Percentiles rank a stretch among this genome's conserved stretches.
These are phyloP conservation scores for Gossypium arboreum DNA, from an alignment of 345 rosid genomes.

Conservation along the genomic window DNA sequence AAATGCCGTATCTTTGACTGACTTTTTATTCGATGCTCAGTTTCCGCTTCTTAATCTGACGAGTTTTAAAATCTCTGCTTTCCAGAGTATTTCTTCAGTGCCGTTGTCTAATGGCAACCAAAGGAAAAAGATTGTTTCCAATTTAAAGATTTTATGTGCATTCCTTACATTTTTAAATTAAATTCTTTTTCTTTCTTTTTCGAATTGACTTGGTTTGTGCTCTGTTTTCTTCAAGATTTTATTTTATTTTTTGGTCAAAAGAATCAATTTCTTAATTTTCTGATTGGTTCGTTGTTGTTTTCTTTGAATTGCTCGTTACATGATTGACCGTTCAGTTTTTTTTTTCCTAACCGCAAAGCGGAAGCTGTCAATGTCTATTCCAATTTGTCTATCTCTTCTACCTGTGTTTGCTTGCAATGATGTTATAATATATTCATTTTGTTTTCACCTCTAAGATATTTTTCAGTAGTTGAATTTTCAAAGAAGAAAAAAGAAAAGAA, in stretches of 20 bases:
- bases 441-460: neutral
- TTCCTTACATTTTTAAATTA: neutral
- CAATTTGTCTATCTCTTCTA: neutral
- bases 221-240: neutral
- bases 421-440: neutral
- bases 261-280: neutral
- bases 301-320: neutral
- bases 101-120: too few relatives aligned
- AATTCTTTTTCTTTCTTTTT: neutral
- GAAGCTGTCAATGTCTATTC: neutral
- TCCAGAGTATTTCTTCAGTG: neutral
- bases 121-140: neutral
- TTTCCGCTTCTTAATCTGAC: neutral
- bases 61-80: neutral
- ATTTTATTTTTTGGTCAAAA: neutral
- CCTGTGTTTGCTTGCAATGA: neutral
- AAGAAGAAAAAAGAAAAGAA: neutral
- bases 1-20: slow-evolving; percentile 6
- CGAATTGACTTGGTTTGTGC: neutral
- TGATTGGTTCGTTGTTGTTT: neutral
- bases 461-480: neutral
- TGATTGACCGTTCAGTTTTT: neutral
- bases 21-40: neutral
- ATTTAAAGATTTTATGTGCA: neutral
- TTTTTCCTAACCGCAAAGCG: neutral